Base-by-base conservation (phyloP, 2,329 filamentous ascomycete genomes). In the Pestalotiopsis sp. region DNA sequence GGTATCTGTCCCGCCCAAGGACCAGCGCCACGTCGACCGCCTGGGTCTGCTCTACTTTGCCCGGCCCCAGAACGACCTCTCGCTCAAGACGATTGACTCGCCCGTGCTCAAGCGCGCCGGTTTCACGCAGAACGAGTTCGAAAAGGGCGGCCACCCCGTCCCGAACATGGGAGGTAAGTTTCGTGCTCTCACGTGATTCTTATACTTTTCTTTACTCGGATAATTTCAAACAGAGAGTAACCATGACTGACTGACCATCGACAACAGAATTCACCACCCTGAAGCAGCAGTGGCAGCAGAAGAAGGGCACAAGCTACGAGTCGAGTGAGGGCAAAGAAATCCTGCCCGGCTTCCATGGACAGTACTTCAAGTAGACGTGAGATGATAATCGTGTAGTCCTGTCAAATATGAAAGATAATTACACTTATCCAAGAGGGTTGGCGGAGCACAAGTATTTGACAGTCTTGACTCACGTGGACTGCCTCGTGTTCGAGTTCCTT, bases 21-120 rank as follows among this genome's bases (percentile, higher is more conserved):
- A 83, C 68, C 81, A 83, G 68, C 74, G 81, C 0, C 75, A 85
- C 66, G 79, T 84, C 2, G 82, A 85, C 65, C 81, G 85, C 0
- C 77, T 86, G 0, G 85, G 85, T 0, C 73, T 87, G 4, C 72
- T 87, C 49, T 87, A 87, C 70, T 87, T 87, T 75, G 83, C 85
- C 1, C 82, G 85, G 0, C 79, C 80, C 2, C 77, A 82, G 65
- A 82, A 83, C 41, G 77, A 80, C 31, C 74, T 83, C 0, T 71
- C 76, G 0, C 72, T 83, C 0, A 78, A 75, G 20, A 82, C 81
- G 0, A 71, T 83, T 4, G 77, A 82, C 70, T 82, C 80, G 0
- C 80, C 81, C 0, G 69, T 82, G 1, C 72, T 83, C 3, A 78
- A 78, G 70, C 70, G 75, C 0, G 78, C 75, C 2, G 80, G 79